Conservation (phyloP, 2,329 filamentous ascomycete genomes). For the Aspergillus sp. region DNA sequence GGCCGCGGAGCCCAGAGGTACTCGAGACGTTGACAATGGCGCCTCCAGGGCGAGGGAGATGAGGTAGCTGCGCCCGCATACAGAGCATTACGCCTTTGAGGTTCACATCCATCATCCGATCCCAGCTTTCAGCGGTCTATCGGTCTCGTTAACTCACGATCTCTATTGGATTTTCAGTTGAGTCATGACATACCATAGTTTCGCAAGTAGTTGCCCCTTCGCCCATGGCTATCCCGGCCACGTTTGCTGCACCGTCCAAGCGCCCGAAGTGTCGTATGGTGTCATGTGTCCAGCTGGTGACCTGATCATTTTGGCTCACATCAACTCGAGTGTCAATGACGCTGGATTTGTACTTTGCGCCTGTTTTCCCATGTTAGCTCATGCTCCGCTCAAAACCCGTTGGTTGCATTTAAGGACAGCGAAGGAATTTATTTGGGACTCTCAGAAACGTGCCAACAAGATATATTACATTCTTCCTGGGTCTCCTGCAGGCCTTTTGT, state of each 20-base stretch:
- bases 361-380: neutral
- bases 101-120: neutral
- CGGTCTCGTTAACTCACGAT: neutral
- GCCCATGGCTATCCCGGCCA: neutral
- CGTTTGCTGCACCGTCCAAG: neutral
- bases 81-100: neutral
- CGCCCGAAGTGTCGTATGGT: neutral
- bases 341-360: neutral
- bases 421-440: too few relatives aligned
- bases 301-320: neutral
- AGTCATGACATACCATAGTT: neutral
- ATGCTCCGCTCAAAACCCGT: neutral
- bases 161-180: neutral
- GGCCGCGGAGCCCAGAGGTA: neutral
- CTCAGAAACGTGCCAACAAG: too few relatives aligned
- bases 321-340: neutral
- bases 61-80: neutral
- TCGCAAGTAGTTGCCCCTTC: neutral
- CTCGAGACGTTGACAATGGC: conserved; percentile 1
- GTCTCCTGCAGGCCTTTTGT: neutral
- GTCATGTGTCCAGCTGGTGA: neutral
- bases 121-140: neutral
- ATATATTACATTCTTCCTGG: neutral
- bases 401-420: too few relatives aligned
- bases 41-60: neutral